Evolutionary conservation across 345 rosid species (phyloP), one percentile per base, ranked within the genome.

Genomic region (Murraya koenigii): DNA sequence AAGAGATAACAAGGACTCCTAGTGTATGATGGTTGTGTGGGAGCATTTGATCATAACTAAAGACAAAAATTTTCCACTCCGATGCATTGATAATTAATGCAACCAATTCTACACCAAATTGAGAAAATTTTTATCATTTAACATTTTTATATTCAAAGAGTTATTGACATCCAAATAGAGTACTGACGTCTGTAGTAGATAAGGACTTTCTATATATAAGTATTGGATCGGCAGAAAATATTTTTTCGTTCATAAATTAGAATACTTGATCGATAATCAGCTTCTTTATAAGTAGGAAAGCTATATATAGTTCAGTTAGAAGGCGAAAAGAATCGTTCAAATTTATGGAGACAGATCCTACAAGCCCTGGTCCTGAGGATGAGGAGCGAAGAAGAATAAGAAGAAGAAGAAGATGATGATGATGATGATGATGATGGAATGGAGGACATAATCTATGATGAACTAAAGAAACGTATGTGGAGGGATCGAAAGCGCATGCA

Each of bases 381-480:
- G 56, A 10, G 47, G 47, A 41, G 2, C 14, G 47, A 41, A 41
- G 47, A 41, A 10, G 47, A 41, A 41, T 0, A 2, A 2, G 47
- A 39, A 41, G 49, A 11, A 13, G 17, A 41, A 41, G 47, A 41
- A 10, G 47, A 41, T 0, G 59, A 26, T 0, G 59, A 17, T 35
- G 56, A 22, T 17, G 77, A n/a, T 11, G 76, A 38, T 7, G 79
- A 67, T 0, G 74, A 47, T 32, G 68, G 39, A 35, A 61, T 22
- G 4, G 85, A 87, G 55, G 77, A 74, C 8, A 86, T 88, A 25
- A 84, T 84, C 81, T 86, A 86, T 17, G 89, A 84, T 3, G 93
- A 90, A 7, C 90, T 89, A 62, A 91, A 91, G 85, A 90, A 77
- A 69, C 88, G 90, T 10, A 89, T 88, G 90, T 82, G 86, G 90